These are phyloP conservation scores for Cardiospermum halicacabum DNA, from an alignment of 345 rosid species.

Conservation along the genomic window DNA sequence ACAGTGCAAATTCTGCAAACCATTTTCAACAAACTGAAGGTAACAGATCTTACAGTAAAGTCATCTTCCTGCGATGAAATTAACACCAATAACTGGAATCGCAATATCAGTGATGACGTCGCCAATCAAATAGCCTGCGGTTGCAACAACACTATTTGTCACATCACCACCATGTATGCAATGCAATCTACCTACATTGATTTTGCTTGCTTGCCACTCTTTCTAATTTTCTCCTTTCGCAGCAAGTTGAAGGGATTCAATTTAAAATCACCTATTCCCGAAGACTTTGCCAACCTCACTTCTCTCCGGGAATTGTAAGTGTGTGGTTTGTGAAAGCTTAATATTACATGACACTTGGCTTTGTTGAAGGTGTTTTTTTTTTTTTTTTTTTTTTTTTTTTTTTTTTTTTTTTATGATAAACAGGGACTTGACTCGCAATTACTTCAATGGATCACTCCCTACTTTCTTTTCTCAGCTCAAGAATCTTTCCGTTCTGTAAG, in stretches of 20 bases:
- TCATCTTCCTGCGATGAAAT: slow-evolving; percentile 46
- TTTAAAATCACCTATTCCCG: slow-evolving; percentile 57
- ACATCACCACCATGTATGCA: slow-evolving; percentile 54
- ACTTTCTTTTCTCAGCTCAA: slow-evolving; percentile 46
- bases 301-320: slow-evolving; percentile 52
- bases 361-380: too few relatives aligned
- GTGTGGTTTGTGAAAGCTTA: too few relatives aligned
- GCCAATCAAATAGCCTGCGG: slow-evolving; percentile 40
- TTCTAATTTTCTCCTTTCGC: slow-evolving; percentile 8
- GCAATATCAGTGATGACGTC: neutral
- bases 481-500: slow-evolving; percentile 20
- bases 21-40: slow-evolving; percentile 38
- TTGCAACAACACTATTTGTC: slow-evolving; percentile 45
- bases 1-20: slow-evolving; percentile 49
- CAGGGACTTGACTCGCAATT: slow-evolving; percentile 80
- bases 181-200: neutral
- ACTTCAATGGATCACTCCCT: slow-evolving; percentile 66
- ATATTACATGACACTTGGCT: too few relatives aligned
- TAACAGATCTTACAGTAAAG: slow-evolving; percentile 24
- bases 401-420: neutral
- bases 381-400: neutral
- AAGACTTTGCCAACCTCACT: slow-evolving; percentile 58
- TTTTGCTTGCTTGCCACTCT: neutral
- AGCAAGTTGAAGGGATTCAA: slow-evolving; percentile 54
- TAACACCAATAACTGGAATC: slow-evolving; percentile 34